These are phyloP conservation scores for Bothriochloa decipiens DNA, from an alignment of 176 grass and related monocot genomes.

Conservation along the genomic window DNA sequence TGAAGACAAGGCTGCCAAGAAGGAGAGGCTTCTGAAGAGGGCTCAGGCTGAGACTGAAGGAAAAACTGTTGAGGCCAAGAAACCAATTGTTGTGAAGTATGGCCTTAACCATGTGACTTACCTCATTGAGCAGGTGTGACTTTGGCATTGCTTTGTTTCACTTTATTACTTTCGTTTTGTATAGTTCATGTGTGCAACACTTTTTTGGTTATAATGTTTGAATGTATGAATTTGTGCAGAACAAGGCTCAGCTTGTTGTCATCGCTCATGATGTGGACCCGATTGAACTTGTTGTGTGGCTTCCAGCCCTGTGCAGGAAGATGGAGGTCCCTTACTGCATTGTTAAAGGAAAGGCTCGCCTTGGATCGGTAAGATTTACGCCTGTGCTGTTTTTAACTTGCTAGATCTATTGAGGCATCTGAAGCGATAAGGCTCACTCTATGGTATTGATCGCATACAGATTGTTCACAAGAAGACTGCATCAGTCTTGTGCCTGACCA, in stretches of 20 bases:
- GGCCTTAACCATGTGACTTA: constrained; percentile 82
- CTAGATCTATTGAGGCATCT: not conserved
- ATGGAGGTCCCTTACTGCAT: constrained; percentile 86
- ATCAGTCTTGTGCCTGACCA: constrained; percentile 69
- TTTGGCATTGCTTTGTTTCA: not conserved
- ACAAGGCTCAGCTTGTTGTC: constrained; percentile 74
- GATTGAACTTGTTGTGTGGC: constrained; percentile 77
- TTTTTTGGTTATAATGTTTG: no score
- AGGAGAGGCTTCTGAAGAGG: constrained; percentile 69
- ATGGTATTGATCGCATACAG: not conserved
- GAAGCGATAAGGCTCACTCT: not conserved
- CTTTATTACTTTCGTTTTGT: not conserved
- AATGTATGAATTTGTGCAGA: constrained; percentile 34
- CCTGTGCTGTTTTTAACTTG: not conserved
- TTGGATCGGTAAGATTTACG: constrained; percentile 54
- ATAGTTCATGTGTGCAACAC: not conserved
- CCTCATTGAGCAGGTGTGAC: constrained; percentile 70
- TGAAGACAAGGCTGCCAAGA: constrained; percentile 68
- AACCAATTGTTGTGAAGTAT: constrained; percentile 83
- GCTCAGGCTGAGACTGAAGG: constrained; percentile 71
- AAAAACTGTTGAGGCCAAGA: constrained; percentile 66
- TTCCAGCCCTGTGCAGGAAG: constrained; percentile 77
- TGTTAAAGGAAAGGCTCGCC: constrained; percentile 71
- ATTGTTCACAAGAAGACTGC: constrained; percentile 83
- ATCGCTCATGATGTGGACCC: constrained; percentile 79